Evolutionary conservation across 2,329 filamentous ascomycete genomes (phyloP).

Genomic region (Colletotrichum sp.): DNA sequence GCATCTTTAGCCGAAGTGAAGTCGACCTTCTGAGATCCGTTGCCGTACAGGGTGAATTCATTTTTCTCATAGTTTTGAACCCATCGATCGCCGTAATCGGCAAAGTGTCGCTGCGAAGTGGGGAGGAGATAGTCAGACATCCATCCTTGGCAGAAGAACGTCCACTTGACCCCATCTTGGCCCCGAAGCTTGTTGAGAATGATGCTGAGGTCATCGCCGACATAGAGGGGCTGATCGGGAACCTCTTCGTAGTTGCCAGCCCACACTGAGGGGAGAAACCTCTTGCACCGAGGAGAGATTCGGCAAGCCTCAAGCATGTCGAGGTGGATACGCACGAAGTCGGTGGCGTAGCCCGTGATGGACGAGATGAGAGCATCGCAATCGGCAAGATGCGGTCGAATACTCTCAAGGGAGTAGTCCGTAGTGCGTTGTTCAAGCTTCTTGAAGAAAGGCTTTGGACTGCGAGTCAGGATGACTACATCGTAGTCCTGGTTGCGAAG

Average conservation of each 20-base stretch:
- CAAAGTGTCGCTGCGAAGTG: neutral
- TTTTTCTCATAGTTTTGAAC: neutral
- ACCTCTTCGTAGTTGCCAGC: neutral
- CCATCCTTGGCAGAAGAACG: neutral
- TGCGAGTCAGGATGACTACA: neutral
- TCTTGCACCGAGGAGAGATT: neutral
- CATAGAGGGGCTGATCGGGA: neutral
- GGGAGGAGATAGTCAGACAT: neutral
- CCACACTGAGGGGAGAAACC: neutral
- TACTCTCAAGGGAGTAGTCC: neutral
- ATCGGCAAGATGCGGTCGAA: neutral
- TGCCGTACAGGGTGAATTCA: neutral
- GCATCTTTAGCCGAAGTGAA: neutral
- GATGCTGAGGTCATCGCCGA: neutral
- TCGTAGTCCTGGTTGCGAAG: neutral
- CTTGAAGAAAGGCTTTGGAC: neutral
- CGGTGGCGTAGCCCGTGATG: neutral
- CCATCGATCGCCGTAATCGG: neutral
- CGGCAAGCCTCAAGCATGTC: neutral
- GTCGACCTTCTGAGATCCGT: neutral
- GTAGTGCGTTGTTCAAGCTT: neutral
- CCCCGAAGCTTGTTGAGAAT: neutral
- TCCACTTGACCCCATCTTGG: neutral
- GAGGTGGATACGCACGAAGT: neutral
- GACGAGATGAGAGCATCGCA: neutral